phyloP scores from a whole-genome alignment of 306 rosid genomes.

The Sechiopsis laciniata region DNA sequence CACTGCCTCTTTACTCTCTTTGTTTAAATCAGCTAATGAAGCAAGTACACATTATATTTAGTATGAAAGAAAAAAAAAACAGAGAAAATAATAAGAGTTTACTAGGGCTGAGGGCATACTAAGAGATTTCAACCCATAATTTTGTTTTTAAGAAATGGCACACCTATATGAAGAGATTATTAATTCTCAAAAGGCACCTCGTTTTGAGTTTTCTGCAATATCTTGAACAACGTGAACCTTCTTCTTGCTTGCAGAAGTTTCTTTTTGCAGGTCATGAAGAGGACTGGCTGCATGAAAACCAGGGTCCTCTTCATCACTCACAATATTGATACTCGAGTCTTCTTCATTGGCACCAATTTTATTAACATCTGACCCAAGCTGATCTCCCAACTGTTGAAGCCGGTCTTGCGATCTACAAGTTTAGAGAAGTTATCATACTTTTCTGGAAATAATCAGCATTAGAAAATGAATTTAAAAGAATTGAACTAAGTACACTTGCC shows the following conservation, averaged over 20 bases:
- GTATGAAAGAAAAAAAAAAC: background rate
- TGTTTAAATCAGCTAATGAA: slow-evolving; percentile 30
- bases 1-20: slow-evolving; percentile 41
- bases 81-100: no score
- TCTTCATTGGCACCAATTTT: slow-evolving; percentile 61
- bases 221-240: slow-evolving; percentile 32
- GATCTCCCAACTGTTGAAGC: slow-evolving; percentile 69
- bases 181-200: slow-evolving; percentile 35
- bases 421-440: slow-evolving; percentile 21
- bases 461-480: background rate
- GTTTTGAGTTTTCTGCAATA: slow-evolving; percentile 43
- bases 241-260: slow-evolving; percentile 47
- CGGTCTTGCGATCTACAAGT: slow-evolving; percentile 64
- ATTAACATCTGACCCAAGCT: slow-evolving; percentile 60
- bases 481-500: slow-evolving; percentile 36
- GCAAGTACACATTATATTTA: background rate
- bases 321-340: slow-evolving; percentile 67
- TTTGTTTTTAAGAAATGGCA: no score
- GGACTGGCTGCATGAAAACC: slow-evolving; percentile 38
- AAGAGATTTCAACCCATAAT: slow-evolving; percentile 4
- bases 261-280: slow-evolving; percentile 40
- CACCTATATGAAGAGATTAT: background rate
- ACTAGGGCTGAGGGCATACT: background rate
- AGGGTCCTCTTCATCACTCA: slow-evolving; percentile 66
- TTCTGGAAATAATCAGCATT: background rate